These are phyloP conservation scores for Rhytidiadelphus loreus DNA, from an alignment of 225 moss, liverwort and hornwort genomes.

Conservation along the genomic window DNA sequence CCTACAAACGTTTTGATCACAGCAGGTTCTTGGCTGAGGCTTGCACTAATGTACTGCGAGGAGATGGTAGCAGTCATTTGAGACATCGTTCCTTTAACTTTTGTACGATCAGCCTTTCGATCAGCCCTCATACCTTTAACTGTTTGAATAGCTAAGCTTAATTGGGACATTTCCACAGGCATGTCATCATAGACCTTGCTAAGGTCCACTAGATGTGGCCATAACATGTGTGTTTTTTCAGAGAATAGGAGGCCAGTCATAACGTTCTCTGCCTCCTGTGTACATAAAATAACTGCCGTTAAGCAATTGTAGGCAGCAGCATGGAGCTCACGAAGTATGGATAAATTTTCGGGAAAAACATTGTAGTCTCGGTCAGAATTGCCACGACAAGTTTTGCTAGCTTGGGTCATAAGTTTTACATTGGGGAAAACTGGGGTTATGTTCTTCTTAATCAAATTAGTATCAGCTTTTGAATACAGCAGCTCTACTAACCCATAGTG, in stretches of 20 bases:
- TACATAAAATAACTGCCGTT: slow-evolving; percentile 53
- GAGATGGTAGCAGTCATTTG: slow-evolving; percentile 53
- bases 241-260: slow-evolving; percentile 63
- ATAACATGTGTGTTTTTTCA: slow-evolving; percentile 47
- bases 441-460: slow-evolving; percentile 27
- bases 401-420: slow-evolving; percentile 41
- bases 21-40: slow-evolving; percentile 86
- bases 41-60: slow-evolving; percentile 69
- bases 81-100: slow-evolving; percentile 12
- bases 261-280: slow-evolving; percentile 53
- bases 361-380: slow-evolving; percentile 33
- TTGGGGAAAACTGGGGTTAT: slow-evolving; percentile 49
- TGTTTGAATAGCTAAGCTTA: slow-evolving; percentile 28
- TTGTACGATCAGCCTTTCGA: slow-evolving; percentile 26
- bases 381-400: slow-evolving; percentile 38
- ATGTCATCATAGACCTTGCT: slow-evolving; percentile 63
- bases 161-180: slow-evolving; percentile 66
- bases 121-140: slow-evolving; percentile 55
- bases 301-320: slow-evolving; percentile 73
- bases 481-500: slow-evolving; percentile 62
- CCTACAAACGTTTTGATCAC: slow-evolving; percentile 69
- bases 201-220: slow-evolving; percentile 75
- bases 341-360: slow-evolving; percentile 32
- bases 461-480: slow-evolving; percentile 45
- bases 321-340: slow-evolving; percentile 62